Evolutionary conservation across 179 eudicot genomes (phyloP), one percentile per base, ranked within the genome.

Genomic region (Spergularia azorica): DNA sequence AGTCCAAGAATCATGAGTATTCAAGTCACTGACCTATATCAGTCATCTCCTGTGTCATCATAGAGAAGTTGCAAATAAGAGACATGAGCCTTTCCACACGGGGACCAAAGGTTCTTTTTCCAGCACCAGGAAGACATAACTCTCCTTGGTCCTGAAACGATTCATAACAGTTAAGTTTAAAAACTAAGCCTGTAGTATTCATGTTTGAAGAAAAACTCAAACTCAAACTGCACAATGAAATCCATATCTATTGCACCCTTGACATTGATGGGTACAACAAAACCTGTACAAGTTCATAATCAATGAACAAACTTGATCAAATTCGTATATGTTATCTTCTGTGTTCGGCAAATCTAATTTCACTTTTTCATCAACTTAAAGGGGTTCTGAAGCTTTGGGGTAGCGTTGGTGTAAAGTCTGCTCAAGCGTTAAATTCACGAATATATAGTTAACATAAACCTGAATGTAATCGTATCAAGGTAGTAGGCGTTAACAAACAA

Each of bases 21-120:
- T 4, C 46, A 61, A 68, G 51, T 67, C 21, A 77, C 70, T 62
- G 43, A 93, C 98, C 97, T 86, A 94, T 94, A 84, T 92, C 95
- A 86, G 89, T 89, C 97, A 93, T 93, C 79, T 91, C 93, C 74
- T 90, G 97, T 74, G 76, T 88, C 98, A 93, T 93, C 92, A 90
- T 90, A 81, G 90, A 88, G 72, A 94, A 83, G 75, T 92, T 89
- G 89, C 97, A 94, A 71, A 94, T 89, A 70, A 92, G 92, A 82
- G 98, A 92, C 70, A 92, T 86, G 77, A 94, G 90, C 76, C 76
- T 89, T 57, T 95, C 98, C 63, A 94, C 81, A 71, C 83, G 89
- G 39, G 85, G 58, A 59, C 90, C 98, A 50, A 90, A 89, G 74
- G 89, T 89, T 70, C 92, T 87, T 77, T 88, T 50, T 72, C 57